Evolutionary conservation across 208 protist species (phyloP).

Genomic region (Trypanosoma boissoni): DNA sequence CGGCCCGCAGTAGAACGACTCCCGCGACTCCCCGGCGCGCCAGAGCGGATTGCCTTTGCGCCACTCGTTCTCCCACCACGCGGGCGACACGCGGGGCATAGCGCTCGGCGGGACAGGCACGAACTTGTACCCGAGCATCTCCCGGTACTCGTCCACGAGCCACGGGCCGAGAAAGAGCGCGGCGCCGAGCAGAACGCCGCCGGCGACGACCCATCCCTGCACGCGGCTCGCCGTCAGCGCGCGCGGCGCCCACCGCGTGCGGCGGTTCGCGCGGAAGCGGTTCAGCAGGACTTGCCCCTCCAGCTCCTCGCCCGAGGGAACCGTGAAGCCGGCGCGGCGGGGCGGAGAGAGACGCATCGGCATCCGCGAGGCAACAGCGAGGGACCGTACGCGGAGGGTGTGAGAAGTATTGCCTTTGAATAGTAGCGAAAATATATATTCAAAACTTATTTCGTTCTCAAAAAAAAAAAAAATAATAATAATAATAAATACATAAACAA

Average conservation of each 20-base stretch:
- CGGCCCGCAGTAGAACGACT: constrained; percentile 56
- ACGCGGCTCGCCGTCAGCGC: constrained; percentile 56
- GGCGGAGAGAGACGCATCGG: constrained; percentile 13
- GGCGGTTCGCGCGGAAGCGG: constrained; percentile 34
- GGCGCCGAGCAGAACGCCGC: constrained; percentile 59
- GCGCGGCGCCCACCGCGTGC: constrained; percentile 28
- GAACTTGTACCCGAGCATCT: constrained; percentile 69
- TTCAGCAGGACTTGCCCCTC: constrained; percentile 52
- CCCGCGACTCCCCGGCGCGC: constrained; percentile 62
- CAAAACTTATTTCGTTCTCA: neutral
- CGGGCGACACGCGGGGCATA: constrained; percentile 69
- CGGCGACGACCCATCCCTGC: constrained; percentile 62
- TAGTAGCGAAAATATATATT: neutral
- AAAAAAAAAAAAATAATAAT: constrained; percentile 2
- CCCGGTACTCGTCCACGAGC: constrained; percentile 67
- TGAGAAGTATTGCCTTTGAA: neutral
- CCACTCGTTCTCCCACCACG: constrained; percentile 92
- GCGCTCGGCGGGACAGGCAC: constrained; percentile 48
- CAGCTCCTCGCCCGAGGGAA: constrained; percentile 40
- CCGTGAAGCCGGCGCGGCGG: constrained; percentile 11
- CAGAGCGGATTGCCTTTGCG: constrained; percentile 76
- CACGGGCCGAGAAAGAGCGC: constrained; percentile 74
- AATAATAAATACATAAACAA: neutral
- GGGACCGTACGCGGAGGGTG: constrained; percentile 1
- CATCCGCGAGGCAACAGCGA: no score